phyloP scores from a whole-genome alignment of 306 rosid genomes.

The Ammopiptanthus mongolicus region DNA sequence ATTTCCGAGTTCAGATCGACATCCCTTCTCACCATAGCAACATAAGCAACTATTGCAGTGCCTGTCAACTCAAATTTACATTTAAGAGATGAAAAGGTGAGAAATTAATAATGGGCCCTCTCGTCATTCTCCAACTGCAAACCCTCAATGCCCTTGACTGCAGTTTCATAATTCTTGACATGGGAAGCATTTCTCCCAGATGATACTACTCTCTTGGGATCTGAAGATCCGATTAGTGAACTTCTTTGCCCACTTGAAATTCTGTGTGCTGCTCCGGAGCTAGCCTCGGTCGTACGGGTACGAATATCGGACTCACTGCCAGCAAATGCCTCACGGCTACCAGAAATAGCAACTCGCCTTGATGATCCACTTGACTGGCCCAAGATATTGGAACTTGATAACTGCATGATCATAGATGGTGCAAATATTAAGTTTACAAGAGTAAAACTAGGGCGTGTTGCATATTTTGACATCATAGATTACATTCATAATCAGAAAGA shows the following conservation, averaged over 20 bases:
- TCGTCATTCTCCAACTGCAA: slow-evolving; percentile 67
- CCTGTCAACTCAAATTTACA: slow-evolving; percentile 21
- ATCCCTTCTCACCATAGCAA: slow-evolving; percentile 26
- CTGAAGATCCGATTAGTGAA: slow-evolving; percentile 44
- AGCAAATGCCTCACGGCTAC: slow-evolving; percentile 59
- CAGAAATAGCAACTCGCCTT: slow-evolving; percentile 62
- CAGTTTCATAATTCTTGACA: slow-evolving; percentile 55
- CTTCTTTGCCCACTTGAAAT: slow-evolving; percentile 51
- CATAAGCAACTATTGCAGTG: slow-evolving; percentile 22
- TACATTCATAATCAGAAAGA: background rate
- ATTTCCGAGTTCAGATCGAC: slow-evolving; percentile 24
- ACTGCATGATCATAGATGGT: slow-evolving; percentile 35
- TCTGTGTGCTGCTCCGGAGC: slow-evolving; percentile 56
- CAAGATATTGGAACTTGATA: slow-evolving; percentile 34
- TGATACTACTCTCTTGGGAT: slow-evolving; percentile 36
- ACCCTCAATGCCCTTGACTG: slow-evolving; percentile 68
- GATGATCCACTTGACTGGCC: slow-evolving; percentile 70
- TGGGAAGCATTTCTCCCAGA: slow-evolving; percentile 50
- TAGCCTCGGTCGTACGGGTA: slow-evolving; percentile 46
- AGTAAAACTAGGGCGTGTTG: background rate
- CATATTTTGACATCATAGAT: background rate
- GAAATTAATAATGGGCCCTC: slow-evolving; percentile 47
- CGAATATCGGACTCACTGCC: slow-evolving; percentile 58
- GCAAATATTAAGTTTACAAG: background rate
- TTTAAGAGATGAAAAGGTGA: slow-evolving; percentile 31